Evolutionary conservation across 306 rosid species (phyloP).

Genomic region (Begonia masoniana): DNA sequence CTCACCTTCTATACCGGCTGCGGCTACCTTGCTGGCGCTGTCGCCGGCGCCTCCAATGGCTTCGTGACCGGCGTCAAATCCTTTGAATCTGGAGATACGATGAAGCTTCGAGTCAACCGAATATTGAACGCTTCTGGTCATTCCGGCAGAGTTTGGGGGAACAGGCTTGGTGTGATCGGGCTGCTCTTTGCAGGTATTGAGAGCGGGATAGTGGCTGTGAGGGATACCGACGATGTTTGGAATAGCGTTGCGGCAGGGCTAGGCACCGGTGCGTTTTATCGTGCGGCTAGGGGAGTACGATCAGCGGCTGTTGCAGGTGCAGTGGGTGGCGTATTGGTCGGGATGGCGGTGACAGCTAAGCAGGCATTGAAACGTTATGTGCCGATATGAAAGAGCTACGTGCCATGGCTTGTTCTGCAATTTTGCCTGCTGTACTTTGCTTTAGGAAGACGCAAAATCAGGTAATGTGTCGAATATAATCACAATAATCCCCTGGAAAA

Average conservation of each 20-base stretch:
- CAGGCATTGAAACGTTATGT: conserved; percentile 69
- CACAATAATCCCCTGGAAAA: too few relatives aligned
- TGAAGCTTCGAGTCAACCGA: conserved; percentile 60
- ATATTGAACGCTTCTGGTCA: conserved; percentile 82
- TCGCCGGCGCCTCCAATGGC: conserved; percentile 54
- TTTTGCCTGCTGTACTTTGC: conserved; percentile 21
- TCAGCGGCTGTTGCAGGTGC: conserved; percentile 90
- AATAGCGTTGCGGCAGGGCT: conserved; percentile 85
- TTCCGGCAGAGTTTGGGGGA: conserved; percentile 79
- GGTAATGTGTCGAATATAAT: neutral
- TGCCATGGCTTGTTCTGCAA: conserved; percentile 7
- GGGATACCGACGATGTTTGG: conserved; percentile 83
- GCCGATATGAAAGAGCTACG: conserved; percentile 37
- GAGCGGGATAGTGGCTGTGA: conserved; percentile 52
- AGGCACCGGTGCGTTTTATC: conserved; percentile 65
- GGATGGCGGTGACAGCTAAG: conserved; percentile 57
- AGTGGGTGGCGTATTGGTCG: conserved; percentile 55
- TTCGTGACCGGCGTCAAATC: conserved; percentile 55
- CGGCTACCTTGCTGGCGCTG: conserved; percentile 64
- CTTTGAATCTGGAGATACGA: conserved; percentile 71
- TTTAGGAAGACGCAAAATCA: neutral
- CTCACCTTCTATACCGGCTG: conserved; percentile 89
- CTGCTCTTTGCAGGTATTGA: conserved; percentile 73
- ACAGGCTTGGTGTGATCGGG: conserved; percentile 67
- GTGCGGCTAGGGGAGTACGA: conserved; percentile 90